Percentiles rank a stretch among this genome's conserved stretches.
These are phyloP conservation scores for Podaxis rugospora DNA, from an alignment of 768 basidiomycete species.

Conservation along the genomic window DNA sequence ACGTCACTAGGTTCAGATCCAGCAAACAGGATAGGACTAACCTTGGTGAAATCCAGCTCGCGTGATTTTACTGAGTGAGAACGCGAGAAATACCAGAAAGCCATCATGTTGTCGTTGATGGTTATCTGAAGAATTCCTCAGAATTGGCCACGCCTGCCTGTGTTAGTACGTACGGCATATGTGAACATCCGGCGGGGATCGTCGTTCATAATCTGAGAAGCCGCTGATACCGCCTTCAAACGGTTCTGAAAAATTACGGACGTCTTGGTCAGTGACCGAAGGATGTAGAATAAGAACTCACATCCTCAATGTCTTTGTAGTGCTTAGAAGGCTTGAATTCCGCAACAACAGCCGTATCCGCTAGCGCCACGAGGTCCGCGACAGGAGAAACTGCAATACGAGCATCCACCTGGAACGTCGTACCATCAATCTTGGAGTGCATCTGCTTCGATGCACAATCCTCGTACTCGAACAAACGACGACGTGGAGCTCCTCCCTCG, in stretches of 20 bases:
- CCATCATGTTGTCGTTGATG: too few relatives aligned
- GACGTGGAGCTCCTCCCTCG: not conserved
- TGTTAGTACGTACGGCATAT: too few relatives aligned
- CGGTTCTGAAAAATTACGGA: not conserved
- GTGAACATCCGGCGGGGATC: too few relatives aligned
- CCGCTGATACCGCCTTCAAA: not conserved
- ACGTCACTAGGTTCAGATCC: not conserved
- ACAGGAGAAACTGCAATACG: not conserved
- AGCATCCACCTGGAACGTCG: not conserved
- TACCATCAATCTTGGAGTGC: not conserved
- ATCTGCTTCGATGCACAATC: not conserved
- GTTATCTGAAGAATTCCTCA: too few relatives aligned
- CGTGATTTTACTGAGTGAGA: not conserved
- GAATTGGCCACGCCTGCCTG: too few relatives aligned
- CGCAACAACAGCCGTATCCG: not conserved
- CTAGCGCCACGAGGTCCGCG: not conserved
- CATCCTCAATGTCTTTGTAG: not conserved
- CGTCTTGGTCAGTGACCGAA: not conserved
- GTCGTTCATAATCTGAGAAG: not conserved
- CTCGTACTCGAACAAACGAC: not conserved
- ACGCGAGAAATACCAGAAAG: too few relatives aligned
- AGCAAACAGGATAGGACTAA: not conserved
- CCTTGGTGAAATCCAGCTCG: not conserved
- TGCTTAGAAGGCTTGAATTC: not conserved
- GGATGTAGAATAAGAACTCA: not conserved